These are phyloP conservation scores for Xylariales sp. DNA, from an alignment of 2,329 filamentous ascomycete genomes.

Conservation along the genomic window DNA sequence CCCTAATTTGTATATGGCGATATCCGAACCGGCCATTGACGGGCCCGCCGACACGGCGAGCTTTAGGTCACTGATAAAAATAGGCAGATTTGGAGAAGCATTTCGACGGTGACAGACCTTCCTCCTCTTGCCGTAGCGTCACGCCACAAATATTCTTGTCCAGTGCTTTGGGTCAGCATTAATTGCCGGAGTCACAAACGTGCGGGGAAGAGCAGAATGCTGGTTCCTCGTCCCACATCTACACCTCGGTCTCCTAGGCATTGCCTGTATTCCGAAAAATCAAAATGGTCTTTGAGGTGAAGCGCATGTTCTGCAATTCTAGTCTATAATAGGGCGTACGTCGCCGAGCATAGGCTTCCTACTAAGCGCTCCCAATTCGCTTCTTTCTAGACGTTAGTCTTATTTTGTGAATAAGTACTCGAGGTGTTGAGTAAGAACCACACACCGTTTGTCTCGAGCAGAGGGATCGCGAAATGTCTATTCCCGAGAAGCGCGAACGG, in stretches of 20 bases:
- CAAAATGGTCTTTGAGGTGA: neutral
- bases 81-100: neutral
- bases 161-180: conserved; percentile 8
- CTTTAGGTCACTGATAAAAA: neutral
- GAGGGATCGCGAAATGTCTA: conserved; percentile 2
- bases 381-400: neutral
- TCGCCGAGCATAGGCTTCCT: neutral
- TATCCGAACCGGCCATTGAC: neutral
- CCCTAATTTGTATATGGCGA: too few relatives aligned
- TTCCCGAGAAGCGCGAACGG: neutral
- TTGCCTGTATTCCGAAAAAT: neutral
- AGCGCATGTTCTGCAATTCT: neutral
- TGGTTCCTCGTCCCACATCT: conserved; percentile 11
- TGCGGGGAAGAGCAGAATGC: conserved; percentile 33
- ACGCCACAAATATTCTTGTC: neutral
- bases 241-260: neutral
- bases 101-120: neutral
- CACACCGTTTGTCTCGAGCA: neutral
- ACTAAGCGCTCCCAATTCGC: neutral
- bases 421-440: neutral
- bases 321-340: neutral
- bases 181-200: conserved; percentile 28
- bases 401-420: neutral
- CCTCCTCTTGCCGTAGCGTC: too few relatives aligned
- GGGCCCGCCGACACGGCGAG: neutral